These are phyloP conservation scores for Phycomyces nitens DNA, from an alignment of 192 early-diverging fungal species.

Conservation along the genomic window DNA sequence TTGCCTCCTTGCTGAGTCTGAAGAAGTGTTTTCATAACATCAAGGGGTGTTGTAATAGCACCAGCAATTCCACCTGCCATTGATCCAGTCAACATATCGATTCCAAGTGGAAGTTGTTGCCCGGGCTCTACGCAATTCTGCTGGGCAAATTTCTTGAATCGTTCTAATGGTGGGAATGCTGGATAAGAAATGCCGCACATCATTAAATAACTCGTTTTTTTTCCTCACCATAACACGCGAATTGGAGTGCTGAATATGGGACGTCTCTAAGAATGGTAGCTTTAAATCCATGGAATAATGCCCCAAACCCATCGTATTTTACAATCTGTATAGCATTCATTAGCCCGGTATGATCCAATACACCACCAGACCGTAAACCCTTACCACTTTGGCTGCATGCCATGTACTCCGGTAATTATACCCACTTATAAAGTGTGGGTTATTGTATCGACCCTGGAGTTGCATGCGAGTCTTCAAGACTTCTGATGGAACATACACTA, in stretches of 20 bases:
- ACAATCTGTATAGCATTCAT: slow-evolving; percentile 39
- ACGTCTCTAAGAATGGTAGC: slow-evolving; percentile 57
- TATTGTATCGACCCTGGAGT: slow-evolving; percentile 72
- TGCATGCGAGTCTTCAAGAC: slow-evolving; percentile 77
- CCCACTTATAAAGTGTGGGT: slow-evolving; percentile 61
- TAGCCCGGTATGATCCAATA: slow-evolving; percentile 57
- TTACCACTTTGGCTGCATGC: slow-evolving; percentile 54
- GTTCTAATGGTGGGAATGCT: slow-evolving; percentile 30
- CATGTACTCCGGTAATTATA: slow-evolving; percentile 71
- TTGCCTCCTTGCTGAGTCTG: slow-evolving; percentile 47
- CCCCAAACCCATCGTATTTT: slow-evolving; percentile 58
- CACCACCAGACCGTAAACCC: slow-evolving; percentile 19
- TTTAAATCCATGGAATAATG: slow-evolving; percentile 54
- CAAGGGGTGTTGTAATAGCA: slow-evolving; percentile 54
- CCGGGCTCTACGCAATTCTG: slow-evolving; percentile 33
- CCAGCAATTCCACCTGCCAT: slow-evolving; percentile 57
- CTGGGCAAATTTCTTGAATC: slow-evolving; percentile 51
- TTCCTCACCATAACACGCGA: slow-evolving; percentile 55
- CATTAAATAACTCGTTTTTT: neutral
- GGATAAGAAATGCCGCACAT: no score
- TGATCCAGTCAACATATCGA: slow-evolving; percentile 47
- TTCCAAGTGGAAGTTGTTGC: slow-evolving; percentile 41
- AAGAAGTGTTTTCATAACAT: slow-evolving; percentile 56
- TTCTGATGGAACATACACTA: slow-evolving; percentile 58
- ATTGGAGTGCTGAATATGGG: slow-evolving; percentile 57